A percentile compares a stretch with the other conserved stretches of the same genome.
Evolutionary conservation across 2,329 filamentous ascomycete genomes (phyloP).

Genomic region (Exophiala lecanii-corni): DNA sequence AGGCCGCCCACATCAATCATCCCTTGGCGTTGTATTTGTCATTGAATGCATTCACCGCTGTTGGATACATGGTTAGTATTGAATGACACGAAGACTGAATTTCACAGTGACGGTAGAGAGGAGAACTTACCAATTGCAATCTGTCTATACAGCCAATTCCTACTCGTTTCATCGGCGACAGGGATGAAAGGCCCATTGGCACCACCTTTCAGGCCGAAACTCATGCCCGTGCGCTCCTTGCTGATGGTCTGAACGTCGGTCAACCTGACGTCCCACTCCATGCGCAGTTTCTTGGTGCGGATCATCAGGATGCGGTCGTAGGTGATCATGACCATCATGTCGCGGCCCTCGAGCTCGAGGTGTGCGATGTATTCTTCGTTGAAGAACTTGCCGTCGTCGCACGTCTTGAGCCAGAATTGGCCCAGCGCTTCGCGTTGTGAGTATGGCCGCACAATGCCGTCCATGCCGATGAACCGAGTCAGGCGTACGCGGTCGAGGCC

Average conservation of each 20-base stretch:
- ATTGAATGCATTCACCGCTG: conserved; percentile 63
- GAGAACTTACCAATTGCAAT: conserved; percentile 52
- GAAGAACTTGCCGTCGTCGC: conserved; percentile 97
- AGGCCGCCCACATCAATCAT: too few relatives aligned
- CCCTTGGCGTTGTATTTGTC: conserved; percentile 62
- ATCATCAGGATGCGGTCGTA: conserved; percentile 86
- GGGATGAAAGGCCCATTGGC: conserved; percentile 94
- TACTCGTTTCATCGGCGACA: conserved; percentile 75
- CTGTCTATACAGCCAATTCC: conserved; percentile 64
- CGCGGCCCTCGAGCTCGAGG: conserved; percentile 81
- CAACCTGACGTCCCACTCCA: conserved; percentile 92
- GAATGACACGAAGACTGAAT: neutral
- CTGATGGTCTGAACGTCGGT: conserved; percentile 96
- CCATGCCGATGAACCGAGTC: conserved; percentile 82
- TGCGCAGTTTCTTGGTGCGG: conserved; percentile 74
- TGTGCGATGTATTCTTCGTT: conserved; percentile 97
- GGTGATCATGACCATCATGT: conserved; percentile 85
- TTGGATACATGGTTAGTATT: conserved; percentile 3
- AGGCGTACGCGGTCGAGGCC: conserved; percentile 93
- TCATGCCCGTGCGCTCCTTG: conserved; percentile 93
- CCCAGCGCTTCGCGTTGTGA: conserved; percentile 91
- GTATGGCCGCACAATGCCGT: conserved; percentile 92
- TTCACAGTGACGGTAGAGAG: too few relatives aligned
- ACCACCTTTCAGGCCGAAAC: conserved; percentile 79
- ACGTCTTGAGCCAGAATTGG: conserved; percentile 97